phyloP scores from a whole-genome alignment of 768 basidiomycete species.

The Hygrophoropsis aurantiaca region DNA sequence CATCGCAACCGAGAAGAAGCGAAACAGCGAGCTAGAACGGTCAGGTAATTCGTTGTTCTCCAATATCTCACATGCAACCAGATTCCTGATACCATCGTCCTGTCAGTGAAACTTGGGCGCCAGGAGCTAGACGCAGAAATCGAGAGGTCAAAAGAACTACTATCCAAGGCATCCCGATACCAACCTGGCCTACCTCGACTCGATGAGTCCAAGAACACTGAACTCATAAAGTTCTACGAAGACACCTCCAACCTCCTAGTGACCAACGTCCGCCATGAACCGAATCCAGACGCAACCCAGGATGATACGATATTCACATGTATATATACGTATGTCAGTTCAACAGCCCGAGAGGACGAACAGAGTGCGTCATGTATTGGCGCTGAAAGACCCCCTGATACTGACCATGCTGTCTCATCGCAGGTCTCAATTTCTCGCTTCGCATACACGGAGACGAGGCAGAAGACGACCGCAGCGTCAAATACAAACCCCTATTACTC shows the following conservation, averaged over 20 bases:
- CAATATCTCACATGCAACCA: no score
- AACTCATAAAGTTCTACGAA: slow-evolving; percentile 77
- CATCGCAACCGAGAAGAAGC: slow-evolving; percentile 44
- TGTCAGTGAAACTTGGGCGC: slow-evolving; percentile 49
- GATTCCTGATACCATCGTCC: slow-evolving; percentile 1
- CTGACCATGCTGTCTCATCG: slow-evolving; percentile 4
- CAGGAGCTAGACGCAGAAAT: slow-evolving; percentile 66
- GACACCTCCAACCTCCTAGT: slow-evolving; percentile 82
- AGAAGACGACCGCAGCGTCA: slow-evolving; percentile 33
- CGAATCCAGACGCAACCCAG: slow-evolving; percentile 32
- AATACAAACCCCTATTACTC: slow-evolving; percentile 63
- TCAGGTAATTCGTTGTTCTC: slow-evolving; percentile 39
- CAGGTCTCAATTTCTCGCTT: slow-evolving; percentile 64
- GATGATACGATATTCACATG: slow-evolving; percentile 69
- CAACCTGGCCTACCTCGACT: slow-evolving; percentile 36
- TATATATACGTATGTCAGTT: slow-evolving; percentile 55
- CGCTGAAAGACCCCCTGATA: neutral
- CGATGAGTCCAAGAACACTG: slow-evolving; percentile 58
- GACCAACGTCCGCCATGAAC: slow-evolving; percentile 53
- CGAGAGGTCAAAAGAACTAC: slow-evolving; percentile 46
- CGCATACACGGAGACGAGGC: slow-evolving; percentile 42
- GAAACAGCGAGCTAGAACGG: slow-evolving; percentile 47
- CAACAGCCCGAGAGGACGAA: slow-evolving; percentile 31
- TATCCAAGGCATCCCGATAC: slow-evolving; percentile 41
- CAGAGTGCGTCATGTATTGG: slow-evolving; percentile 19